Conservation (phyloP, 495 filamentous ascomycete genomes). For the Tuber magnatum region DNA sequence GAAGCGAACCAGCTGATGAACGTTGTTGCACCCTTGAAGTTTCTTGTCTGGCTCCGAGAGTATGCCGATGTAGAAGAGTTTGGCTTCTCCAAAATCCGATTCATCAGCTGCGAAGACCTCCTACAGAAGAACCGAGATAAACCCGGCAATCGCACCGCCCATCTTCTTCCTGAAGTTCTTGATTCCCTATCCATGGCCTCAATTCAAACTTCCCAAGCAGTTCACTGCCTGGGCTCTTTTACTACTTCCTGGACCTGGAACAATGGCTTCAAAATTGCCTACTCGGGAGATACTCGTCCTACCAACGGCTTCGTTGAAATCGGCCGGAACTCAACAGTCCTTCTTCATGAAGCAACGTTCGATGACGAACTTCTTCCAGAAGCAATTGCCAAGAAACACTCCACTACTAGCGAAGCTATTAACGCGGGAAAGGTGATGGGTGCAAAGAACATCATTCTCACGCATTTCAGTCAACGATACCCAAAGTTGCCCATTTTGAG, state of each 20-base stretch:
- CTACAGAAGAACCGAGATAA: conserved; percentile 3
- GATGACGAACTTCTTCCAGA: conserved; percentile 71
- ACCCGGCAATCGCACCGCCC: background rate
- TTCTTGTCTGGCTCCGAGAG: conserved; percentile 68
- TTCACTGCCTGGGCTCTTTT: conserved; percentile 70
- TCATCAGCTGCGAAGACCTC: conserved; percentile 29
- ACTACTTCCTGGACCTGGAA: conserved; percentile 72
- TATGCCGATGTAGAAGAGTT: conserved; percentile 70
- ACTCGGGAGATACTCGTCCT: conserved; percentile 87
- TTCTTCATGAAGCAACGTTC: conserved; percentile 95
- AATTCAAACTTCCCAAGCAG: conserved; percentile 57
- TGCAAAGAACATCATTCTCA: conserved; percentile 68
- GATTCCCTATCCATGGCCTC: conserved; percentile 44
- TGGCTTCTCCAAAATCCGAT: conserved; percentile 52
- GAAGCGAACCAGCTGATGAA: conserved; percentile 14
- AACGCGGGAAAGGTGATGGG: conserved; percentile 68
- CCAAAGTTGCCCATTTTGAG: conserved; percentile 64
- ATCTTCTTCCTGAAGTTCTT: conserved; percentile 14
- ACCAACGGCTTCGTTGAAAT: conserved; percentile 60
- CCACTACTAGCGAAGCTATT: conserved; percentile 75
- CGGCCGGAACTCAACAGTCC: conserved; percentile 65
- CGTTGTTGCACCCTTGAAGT: conserved; percentile 31
- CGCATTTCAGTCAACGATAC: conserved; percentile 95
- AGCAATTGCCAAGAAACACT: conserved; percentile 82
- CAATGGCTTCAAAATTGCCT: conserved; percentile 74